Base-by-base conservation (phyloP, 371 early-diverging fungal species). In the Dichotomocladium elegans region DNA sequence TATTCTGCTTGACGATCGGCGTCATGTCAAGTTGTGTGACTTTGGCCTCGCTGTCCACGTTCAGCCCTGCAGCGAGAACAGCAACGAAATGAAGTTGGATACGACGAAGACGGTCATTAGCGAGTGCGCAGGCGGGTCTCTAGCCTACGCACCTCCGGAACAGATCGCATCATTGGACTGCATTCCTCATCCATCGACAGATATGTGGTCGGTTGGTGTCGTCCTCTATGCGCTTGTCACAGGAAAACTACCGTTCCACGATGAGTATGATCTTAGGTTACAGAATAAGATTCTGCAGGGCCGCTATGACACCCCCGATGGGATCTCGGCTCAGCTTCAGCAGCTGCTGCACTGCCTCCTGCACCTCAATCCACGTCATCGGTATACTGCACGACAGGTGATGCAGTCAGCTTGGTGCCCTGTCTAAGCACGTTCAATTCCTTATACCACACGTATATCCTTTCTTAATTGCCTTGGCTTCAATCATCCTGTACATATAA, bases 171-270 rank as follows among this genome's bases (percentile, higher is more conserved):
- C 45, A 11, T 46, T 26, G 9, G 14, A 14, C n/a, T 22, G 26
- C 9, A 17, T 53, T 0, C 58, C 77, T 1, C 71, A 72, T 29
- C 71, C 88, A 6, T 66, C 74, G 6, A 69, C 85, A 2, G 93
- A 94, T 58, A 73, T 96, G 11, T 94, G 95, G 95, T 77, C 91
- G 0, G 63, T 93, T 5, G 95, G 91, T 1, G 84, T 91, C n/a
- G 78, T 93, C 2, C 57, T 93, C 7, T 93, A 79, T 66, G 85
- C 87, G 2, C 59, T 93, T 46, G 59, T 88, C 9, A 74, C 84
- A 0, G 91, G 91, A 8, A 53, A 61, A 21, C 69, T 92, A 17
- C 93, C 95, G 2, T 93, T 92, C 63, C 64, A 65, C 35, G 94
- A 92, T 60, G 79, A 69, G 15, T 92, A 81, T 56, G 75, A 83